These are phyloP conservation scores for Mycena indigotica DNA, from an alignment of 768 basidiomycete genomes.

Conservation along the genomic window DNA sequence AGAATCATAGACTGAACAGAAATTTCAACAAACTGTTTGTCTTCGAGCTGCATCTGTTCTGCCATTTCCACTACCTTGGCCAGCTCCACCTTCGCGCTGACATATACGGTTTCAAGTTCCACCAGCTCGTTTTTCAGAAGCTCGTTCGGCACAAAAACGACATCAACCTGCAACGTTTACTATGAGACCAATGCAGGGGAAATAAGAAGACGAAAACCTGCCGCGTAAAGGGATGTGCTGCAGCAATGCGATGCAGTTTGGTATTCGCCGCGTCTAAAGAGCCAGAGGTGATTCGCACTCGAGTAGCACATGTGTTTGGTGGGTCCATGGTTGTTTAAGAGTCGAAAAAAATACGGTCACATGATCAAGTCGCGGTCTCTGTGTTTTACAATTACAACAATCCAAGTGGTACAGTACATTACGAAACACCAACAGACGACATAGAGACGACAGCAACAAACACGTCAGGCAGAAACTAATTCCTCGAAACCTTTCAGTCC, in stretches of 20 bases:
- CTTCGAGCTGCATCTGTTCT: constrained; percentile 26
- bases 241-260: constrained; percentile 1
- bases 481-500: constrained; percentile 16
- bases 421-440: background rate
- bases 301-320: background rate
- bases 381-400: no score
- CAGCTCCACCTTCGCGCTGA: constrained; percentile 45
- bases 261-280: background rate
- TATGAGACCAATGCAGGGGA: background rate
- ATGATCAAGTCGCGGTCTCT: no score
- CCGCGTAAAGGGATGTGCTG: constrained; percentile 43
- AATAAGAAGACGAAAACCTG: constrained; percentile 34
- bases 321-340: background rate
- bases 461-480: constrained; percentile 1
- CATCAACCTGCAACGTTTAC: constrained; percentile 52
- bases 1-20: background rate
- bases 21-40: constrained; percentile 25
- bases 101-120: constrained; percentile 46
- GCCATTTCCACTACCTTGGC: constrained; percentile 45
- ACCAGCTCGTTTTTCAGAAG: constrained; percentile 42
- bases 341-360: background rate
- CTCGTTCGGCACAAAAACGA: constrained; percentile 53
- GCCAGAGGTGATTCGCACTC: background rate
- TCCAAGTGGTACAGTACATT: background rate
- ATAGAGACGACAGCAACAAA: background rate